Percentiles rank a stretch among this genome's conserved stretches.
These are phyloP conservation scores for Fraxinus albicans DNA, from an alignment of 305 asterid species.

Conservation along the genomic window DNA sequence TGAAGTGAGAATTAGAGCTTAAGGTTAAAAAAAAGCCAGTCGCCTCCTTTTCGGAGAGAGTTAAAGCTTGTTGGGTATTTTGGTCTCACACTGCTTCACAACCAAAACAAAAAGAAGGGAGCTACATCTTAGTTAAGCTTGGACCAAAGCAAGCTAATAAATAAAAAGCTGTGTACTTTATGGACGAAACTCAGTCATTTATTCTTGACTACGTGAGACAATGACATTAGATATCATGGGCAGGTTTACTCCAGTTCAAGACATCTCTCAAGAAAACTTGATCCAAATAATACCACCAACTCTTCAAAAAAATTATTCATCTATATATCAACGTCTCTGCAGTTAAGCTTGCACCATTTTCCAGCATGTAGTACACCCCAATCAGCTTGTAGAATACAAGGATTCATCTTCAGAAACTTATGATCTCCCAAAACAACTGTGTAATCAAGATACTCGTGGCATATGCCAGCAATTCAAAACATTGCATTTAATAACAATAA, in stretches of 20 bases:
- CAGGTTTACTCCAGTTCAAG: constrained; percentile 1
- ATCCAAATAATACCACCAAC: neutral
- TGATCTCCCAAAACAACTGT: constrained; percentile 8
- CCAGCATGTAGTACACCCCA: neutral
- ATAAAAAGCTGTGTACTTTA: neutral
- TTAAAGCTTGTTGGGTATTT: neutral
- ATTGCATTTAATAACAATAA: constrained; percentile 1
- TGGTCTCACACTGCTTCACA: neutral
- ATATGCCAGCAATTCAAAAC: neutral
- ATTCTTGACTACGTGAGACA: neutral
- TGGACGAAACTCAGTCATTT: neutral
- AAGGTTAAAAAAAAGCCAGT: neutral
- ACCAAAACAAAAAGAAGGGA: neutral
- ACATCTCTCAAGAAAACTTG: neutral
- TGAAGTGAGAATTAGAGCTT: neutral
- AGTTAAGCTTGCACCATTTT: neutral
- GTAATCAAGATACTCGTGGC: neutral
- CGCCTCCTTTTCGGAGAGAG: neutral
- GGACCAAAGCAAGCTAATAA: neutral
- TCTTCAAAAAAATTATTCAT: neutral
- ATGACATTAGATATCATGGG: neutral
- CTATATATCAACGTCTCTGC: neutral
- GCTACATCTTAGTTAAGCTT: neutral
- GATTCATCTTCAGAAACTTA: constrained; percentile 11
- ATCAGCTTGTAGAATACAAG: constrained; percentile 15